Conservation (phyloP, 2,329 filamentous ascomycete species). For the Nigrospora osmanthi region DNA sequence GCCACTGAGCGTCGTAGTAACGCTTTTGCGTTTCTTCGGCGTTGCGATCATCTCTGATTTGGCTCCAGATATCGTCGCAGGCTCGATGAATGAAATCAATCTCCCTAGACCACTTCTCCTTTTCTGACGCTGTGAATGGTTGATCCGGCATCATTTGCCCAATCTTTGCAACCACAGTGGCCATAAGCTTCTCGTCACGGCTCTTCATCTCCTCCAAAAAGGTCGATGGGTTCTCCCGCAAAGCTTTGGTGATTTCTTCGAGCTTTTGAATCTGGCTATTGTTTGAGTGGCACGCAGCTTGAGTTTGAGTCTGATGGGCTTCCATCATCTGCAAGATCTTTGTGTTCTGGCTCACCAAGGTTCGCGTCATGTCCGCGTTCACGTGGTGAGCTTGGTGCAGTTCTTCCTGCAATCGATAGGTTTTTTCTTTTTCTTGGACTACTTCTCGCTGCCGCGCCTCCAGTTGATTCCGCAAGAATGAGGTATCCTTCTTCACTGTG, state of each 20-base stretch:
- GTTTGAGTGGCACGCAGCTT: neutral
- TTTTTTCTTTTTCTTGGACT: neutral
- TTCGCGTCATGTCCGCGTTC: neutral
- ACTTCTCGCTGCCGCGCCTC: constrained; percentile 2
- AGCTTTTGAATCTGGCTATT: neutral
- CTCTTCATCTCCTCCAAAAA: neutral
- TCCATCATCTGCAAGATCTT: constrained; percentile 3
- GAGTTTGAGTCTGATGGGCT: neutral
- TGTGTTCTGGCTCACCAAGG: constrained; percentile 1
- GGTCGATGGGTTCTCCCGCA: neutral
- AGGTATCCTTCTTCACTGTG: neutral
- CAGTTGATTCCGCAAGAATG: neutral
- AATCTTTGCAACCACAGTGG: neutral
- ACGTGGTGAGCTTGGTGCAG: neutral
- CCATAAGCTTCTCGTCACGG: neutral
- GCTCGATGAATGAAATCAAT: neutral
- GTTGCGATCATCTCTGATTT: neutral
- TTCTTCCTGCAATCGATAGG: neutral
- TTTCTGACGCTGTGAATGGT: neutral
- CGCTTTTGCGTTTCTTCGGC: neutral
- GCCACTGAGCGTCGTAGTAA: neutral
- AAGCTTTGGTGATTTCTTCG: neutral
- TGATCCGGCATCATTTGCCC: neutral
- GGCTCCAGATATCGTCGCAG: constrained; percentile 1
- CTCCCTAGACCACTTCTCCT: neutral